Base-by-base conservation (phyloP, 2,329 filamentous ascomycete species). In the Ceratocystiopsis brevicomis region DNA sequence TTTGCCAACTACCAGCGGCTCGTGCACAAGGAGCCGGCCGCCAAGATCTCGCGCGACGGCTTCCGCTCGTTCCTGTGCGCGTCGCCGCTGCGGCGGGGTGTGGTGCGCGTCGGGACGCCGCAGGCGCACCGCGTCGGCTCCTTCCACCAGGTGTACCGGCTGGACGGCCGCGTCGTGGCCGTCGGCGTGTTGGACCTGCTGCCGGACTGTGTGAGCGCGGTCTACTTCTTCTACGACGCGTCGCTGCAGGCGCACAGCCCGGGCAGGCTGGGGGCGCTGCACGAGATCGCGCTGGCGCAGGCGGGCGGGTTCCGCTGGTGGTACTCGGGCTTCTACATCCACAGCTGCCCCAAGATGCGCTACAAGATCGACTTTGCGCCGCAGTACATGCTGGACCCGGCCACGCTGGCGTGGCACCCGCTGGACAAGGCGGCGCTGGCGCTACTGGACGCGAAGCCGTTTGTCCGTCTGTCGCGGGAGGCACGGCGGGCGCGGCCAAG, bases 291-390 rank as follows among this genome's bases (percentile, higher is more conserved):
- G 0, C 57, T 90, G 25, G 78, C 82, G 0, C 60, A 68, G 3
- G 81, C 88, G 53, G 65, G 64, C 6, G 77, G 73, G 0, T 86
- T 87, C 52, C 62, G 69, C 38, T 85, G 74, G 66, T 90, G 84
- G 70, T 90, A 88, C 59, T 78, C 69, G 6, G 77, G 83, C 6
- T 88, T 76, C 58, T 90, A 88, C 53, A 88, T 90, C 46, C 81
- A 87, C 56, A 75, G 64, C 44, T 88, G 82, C 53, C 67, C 71
- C 43, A 90, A 90, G 63, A 88, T 90, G 83, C 68, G 69, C 51
- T 90, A 90, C 64, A 90, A 90, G 63, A 79, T 77, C 45, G 78
- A 86, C 54, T 90, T 82, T 56, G 65, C 68, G 12, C 82, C 81
- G 1, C 80, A 85, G 54, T 73, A 78, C 53, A 68, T 90, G 12